phyloP scores from a whole-genome alignment of 257 asterid genomes.

The Nicotiana sylvestris region DNA sequence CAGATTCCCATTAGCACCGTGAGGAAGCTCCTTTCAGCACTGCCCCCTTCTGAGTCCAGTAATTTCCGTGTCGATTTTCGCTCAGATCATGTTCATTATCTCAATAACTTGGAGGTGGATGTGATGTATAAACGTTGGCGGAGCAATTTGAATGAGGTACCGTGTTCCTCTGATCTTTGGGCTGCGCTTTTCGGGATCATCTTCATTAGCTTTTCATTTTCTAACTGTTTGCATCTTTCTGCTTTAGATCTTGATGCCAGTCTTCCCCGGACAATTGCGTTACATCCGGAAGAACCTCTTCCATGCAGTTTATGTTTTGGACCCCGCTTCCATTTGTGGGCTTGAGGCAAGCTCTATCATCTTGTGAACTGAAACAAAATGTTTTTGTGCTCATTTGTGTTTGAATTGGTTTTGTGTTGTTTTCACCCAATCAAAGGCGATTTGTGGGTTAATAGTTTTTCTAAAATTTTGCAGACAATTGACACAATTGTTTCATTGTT shows the following conservation, averaged over 20 bases:
- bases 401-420: constrained; percentile 12
- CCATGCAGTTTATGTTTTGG: constrained; percentile 87
- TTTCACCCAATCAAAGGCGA: not conserved
- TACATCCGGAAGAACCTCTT: constrained; percentile 92
- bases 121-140: constrained; percentile 95
- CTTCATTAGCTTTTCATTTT: constrained; percentile 12
- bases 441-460: constrained; percentile 5
- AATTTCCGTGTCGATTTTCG: constrained; percentile 92
- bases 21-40: constrained; percentile 73
- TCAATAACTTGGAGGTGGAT: constrained; percentile 91
- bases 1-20: constrained; percentile 78
- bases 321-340: constrained; percentile 86
- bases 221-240: constrained; percentile 6
- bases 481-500: constrained; percentile 66
- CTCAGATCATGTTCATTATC: constrained; percentile 80
- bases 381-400: constrained; percentile 20
- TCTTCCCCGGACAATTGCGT: constrained; percentile 96
- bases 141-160: constrained; percentile 88
- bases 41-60: constrained; percentile 77
- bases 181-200: not conserved
- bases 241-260: constrained; percentile 91
- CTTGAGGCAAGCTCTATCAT: constrained; percentile 63
- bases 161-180: constrained; percentile 8
- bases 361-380: not conserved
- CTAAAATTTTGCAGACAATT: constrained; percentile 52